Evolutionary conservation across 2,329 filamentous ascomycete genomes (phyloP).

Genomic region (Hymenoscyphus linearis): DNA sequence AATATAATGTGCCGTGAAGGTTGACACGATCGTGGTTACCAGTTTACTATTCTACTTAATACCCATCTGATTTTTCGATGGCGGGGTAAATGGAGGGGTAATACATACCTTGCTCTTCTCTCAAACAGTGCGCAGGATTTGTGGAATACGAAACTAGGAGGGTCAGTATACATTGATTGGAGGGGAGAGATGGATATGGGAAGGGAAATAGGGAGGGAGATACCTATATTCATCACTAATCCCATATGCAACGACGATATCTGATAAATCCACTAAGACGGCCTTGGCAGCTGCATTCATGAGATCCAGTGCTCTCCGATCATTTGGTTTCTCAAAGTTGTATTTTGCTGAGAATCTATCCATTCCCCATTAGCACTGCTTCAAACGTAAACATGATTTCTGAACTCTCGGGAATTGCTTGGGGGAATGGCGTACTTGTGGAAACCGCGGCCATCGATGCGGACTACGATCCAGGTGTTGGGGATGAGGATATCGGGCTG

Average conservation of each 20-base stretch:
- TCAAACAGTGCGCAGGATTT: constrained; percentile 81
- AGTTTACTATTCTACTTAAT: constrained; percentile 60
- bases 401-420: not conserved
- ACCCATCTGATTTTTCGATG: not conserved
- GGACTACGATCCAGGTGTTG: constrained; percentile 93
- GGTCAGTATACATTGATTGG: constrained; percentile 8
- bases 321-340: constrained; percentile 86
- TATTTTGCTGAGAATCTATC: constrained; percentile 75
- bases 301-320: constrained; percentile 76
- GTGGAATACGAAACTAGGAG: constrained; percentile 75
- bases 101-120: constrained; percentile 67
- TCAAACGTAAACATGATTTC: not conserved
- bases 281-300: constrained; percentile 92
- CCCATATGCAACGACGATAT: constrained; percentile 84
- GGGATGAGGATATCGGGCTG: constrained; percentile 72
- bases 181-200: not conserved
- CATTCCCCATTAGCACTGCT: not conserved
- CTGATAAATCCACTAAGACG: constrained; percentile 76
- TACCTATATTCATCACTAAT: constrained; percentile 91
- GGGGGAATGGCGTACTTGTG: constrained; percentile 61
- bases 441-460: constrained; percentile 90
- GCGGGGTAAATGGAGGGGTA: not conserved
- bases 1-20: constrained; percentile 88
- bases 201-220: not conserved
- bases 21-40: constrained; percentile 83